Evolutionary conservation across 1,284 basidiomycete genomes (phyloP).

Genomic region (Xanthoconium separans): DNA sequence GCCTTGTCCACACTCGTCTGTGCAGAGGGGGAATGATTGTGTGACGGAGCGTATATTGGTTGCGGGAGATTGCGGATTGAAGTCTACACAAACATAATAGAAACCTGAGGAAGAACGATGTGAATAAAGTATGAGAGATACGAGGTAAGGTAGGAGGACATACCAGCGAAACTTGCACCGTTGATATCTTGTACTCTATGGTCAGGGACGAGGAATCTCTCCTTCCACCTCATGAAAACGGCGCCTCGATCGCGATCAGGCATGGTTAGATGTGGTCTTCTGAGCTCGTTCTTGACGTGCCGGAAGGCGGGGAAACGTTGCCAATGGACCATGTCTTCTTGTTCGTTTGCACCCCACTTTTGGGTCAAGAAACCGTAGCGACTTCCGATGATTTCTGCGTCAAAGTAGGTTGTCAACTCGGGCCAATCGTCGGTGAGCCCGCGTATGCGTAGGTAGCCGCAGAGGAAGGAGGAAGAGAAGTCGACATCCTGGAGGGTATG

Average conservation of each 20-base stretch:
- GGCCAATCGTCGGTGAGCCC: constrained; percentile 90
- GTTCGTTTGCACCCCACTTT: constrained; percentile 83
- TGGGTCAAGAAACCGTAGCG: constrained; percentile 86
- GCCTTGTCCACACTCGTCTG: constrained; percentile 32
- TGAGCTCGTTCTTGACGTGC: constrained; percentile 70
- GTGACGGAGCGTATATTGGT: constrained; percentile 31
- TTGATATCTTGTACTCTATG: constrained; percentile 92
- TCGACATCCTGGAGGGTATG: constrained; percentile 67
- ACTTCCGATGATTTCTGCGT: constrained; percentile 89
- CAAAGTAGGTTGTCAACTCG: constrained; percentile 90
- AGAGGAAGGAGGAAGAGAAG: constrained; percentile 75
- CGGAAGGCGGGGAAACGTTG: constrained; percentile 88
- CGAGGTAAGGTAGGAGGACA: constrained; percentile 24
- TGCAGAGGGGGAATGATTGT: constrained; percentile 34
- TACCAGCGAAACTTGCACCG: constrained; percentile 93
- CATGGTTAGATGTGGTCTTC: constrained; percentile 73
- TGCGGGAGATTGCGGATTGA: constrained; percentile 54
- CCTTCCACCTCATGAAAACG: constrained; percentile 97
- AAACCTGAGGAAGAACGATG: constrained; percentile 54
- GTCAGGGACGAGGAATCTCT: constrained; percentile 92
- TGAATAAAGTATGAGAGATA: constrained; percentile 1
- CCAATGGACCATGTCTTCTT: constrained; percentile 91
- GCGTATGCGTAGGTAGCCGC: constrained; percentile 87
- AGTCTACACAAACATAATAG: constrained; percentile 84
- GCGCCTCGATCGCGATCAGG: constrained; percentile 71